These are phyloP conservation scores for Dryadomyces sulphureus DNA, from an alignment of 2,329 filamentous ascomycete species.

Conservation along the genomic window DNA sequence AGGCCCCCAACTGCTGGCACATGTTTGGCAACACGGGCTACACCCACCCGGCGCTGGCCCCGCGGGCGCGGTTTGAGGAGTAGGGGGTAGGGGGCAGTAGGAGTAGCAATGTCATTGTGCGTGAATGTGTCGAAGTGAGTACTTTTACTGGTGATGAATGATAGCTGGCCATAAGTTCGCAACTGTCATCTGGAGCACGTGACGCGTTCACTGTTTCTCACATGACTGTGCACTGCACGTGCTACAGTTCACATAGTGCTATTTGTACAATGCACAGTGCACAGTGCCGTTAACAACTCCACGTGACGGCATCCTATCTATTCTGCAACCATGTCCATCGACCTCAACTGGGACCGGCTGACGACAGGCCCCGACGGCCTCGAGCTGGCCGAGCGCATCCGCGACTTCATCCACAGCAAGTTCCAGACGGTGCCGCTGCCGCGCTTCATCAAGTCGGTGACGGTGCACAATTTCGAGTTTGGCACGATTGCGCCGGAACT, in stretches of 20 bases:
- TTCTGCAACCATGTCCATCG: constrained; percentile 64
- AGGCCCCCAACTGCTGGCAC: constrained; percentile 65
- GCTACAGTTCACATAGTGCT: too few relatives aligned
- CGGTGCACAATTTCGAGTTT: constrained; percentile 89
- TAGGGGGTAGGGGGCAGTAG: neutral
- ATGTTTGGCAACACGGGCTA: constrained; percentile 34
- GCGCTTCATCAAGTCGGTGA: constrained; percentile 91
- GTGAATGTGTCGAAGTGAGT: too few relatives aligned
- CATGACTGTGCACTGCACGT: too few relatives aligned
- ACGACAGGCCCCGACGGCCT: constrained; percentile 79
- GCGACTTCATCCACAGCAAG: constrained; percentile 85
- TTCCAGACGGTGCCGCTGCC: constrained; percentile 87
- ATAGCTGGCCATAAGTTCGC: too few relatives aligned
- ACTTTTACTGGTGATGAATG: neutral
- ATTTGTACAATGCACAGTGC: too few relatives aligned
- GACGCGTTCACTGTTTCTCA: too few relatives aligned
- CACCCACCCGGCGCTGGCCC: constrained; percentile 7
- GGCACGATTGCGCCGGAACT: constrained; percentile 69
- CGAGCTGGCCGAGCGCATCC: constrained; percentile 71
- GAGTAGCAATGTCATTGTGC: neutral
- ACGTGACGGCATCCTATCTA: too few relatives aligned
- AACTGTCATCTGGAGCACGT: too few relatives aligned
- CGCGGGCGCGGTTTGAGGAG: constrained; percentile 10
- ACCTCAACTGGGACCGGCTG: constrained; percentile 90
- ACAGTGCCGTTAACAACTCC: too few relatives aligned